Base-by-base conservation (phyloP, 179 eudicot genomes). In the Carnegiea gigantea region DNA sequence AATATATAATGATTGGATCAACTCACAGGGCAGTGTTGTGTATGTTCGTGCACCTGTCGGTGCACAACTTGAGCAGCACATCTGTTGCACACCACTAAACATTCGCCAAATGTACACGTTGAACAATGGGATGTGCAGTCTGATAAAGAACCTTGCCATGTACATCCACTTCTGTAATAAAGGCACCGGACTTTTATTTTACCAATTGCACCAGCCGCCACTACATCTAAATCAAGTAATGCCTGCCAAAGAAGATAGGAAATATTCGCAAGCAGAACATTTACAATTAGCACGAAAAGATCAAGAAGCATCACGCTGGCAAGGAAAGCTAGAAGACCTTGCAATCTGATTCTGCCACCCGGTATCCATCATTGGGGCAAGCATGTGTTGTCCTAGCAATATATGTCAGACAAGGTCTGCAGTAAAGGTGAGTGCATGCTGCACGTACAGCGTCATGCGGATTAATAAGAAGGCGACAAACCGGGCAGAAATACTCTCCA, bases 31-130 rank as follows among this genome's bases (percentile, higher is more conserved):
- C 99, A 93, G 79, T 2, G 91, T 86, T 91, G 94, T 9, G 95
- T 94, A 89, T 97, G 99, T 76, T 97, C 98, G 78, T 92, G 95
- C 75, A 93, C 98, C 89, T 93, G 94, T 43, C 99, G 93, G 83
- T 97, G 99, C 87, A 91, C 91, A 75, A 97, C 88, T 75, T 93
- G 98, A 76, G 90, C 81, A 8, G 93, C 94, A 79, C 99, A 97
- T 79, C 92, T 85, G 85, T 95, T 92, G 88, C 99, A 95, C 64
- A 91, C 84, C 65, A 97, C 99, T 9, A 95, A 90, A 23, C 95
- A 95, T 82, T 91, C 95, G 5, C 99, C 99, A 84, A 89, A 97
- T 24, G 93, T 76, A 84, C 99, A 97, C 5, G 88, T 86, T 43
- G 97, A 84, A 83, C 92, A 90, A 84, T 97, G 99, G 43, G 90